Evolutionary conservation across 225 moss, liverwort and hornwort species (phyloP), one percentile per base, ranked within the genome.

Genomic region (Takakia lepidozioides): DNA sequence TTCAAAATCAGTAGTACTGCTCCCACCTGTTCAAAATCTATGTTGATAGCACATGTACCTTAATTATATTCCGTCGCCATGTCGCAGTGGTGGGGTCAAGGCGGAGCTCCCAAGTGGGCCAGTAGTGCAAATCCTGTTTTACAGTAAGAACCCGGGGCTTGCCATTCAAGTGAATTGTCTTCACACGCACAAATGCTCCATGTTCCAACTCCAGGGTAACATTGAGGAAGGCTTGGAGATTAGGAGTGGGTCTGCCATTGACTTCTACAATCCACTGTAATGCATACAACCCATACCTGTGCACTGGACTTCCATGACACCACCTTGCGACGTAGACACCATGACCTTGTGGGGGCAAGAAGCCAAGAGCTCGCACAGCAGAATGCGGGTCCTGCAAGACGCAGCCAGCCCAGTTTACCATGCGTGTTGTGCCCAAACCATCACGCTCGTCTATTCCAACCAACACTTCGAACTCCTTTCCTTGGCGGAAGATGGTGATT

Each of bases 221-320:
- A 5, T 84, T 79, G 57, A 84, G 71, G 39, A 92, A 92, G 18
- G 82, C 74, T 61, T 84, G 83, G 25, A 92, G 29, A 55, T 75
- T 80, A 2, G 92, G 79, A 2, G 87, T 92, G 3, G 84, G 76
- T 59, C 73, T 76, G 0, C 87, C 92, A 42, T 92, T 87, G 8
- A 92, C 74, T 68, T 92, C 87, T 27, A 92, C 92, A 42, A 92
- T 92, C 92, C 92, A 92, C 8, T 85, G 92, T 6, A 87, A 70
- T 0, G 92, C 84, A 14, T 87, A 85, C 37, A 92, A 42, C 28
- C 84, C 84, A 48, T 92, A 92, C 39, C 87, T 67, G 42, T 92
- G 79, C 2, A 69, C 87, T 9, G 87, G 87, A 24, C 92, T 92
- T 4, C 92, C 92, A 27, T 82, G 84, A 52, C 84, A 92, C 91